Evolutionary conservation across 2,329 filamentous ascomycete species (phyloP).

Genomic region (Hirsutella rhossiliensis): DNA sequence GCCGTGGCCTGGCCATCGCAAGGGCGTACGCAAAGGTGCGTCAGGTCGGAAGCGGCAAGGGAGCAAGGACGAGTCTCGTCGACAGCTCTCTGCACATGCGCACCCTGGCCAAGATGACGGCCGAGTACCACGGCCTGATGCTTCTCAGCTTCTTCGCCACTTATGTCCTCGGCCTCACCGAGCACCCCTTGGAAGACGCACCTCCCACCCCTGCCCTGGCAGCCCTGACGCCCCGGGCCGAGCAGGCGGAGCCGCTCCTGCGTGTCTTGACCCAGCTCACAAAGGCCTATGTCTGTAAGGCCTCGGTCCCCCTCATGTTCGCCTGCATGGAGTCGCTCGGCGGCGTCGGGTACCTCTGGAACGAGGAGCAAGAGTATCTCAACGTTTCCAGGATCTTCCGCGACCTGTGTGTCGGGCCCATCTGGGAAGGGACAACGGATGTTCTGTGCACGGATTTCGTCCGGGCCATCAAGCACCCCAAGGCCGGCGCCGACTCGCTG

Average conservation of each 20-base stretch:
- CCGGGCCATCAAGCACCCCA: constrained; percentile 32
- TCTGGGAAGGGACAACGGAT: constrained; percentile 66
- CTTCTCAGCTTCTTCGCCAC: constrained; percentile 42
- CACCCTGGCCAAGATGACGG: constrained; percentile 42
- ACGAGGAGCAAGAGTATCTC: constrained; percentile 48
- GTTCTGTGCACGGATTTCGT: constrained; percentile 47
- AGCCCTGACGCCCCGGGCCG: constrained; percentile 19
- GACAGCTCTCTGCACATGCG: constrained; percentile 44
- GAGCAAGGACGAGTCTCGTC: constrained; percentile 31
- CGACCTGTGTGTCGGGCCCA: constrained; percentile 50
- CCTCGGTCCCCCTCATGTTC: constrained; percentile 35
- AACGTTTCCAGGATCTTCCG: constrained; percentile 56
- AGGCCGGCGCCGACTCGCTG: constrained; percentile 21
- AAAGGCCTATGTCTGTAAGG: constrained; percentile 45
- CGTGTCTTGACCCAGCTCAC: constrained; percentile 46
- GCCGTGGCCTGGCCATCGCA: constrained; percentile 43
- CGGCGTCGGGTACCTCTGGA: constrained; percentile 54
- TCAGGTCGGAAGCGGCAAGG: constrained; percentile 32
- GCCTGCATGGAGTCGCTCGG: constrained; percentile 53
- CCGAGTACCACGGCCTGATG: constrained; percentile 43
- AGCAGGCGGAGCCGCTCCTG: constrained; percentile 31
- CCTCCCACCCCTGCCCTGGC: constrained; percentile 9
- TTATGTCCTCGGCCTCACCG: constrained; percentile 40
- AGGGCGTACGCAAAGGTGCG: constrained; percentile 46
- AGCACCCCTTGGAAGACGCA: constrained; percentile 22